phyloP scores from a whole-genome alignment of 2,329 filamentous ascomycete genomes.

The Neophaeococcomyces mojaviensis region DNA sequence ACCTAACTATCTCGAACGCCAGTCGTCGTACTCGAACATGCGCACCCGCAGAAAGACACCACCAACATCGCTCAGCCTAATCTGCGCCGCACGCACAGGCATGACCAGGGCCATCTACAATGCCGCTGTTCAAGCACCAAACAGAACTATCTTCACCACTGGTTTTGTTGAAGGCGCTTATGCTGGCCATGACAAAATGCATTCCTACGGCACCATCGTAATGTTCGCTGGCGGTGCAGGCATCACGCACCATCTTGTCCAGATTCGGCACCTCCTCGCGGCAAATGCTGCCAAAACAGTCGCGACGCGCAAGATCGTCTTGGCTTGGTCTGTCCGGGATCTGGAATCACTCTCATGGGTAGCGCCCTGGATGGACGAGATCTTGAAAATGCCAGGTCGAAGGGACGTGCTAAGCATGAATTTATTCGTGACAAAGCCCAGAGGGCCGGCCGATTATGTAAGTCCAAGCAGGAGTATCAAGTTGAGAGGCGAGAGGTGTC shows the following conservation, averaged over 20 bases:
- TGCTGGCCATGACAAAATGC: constrained; percentile 50
- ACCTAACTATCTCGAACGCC: constrained; percentile 15
- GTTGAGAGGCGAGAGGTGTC: constrained; percentile 55
- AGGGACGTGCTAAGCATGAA: constrained; percentile 53
- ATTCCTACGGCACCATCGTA: constrained; percentile 57
- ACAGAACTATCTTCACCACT: constrained; percentile 42
- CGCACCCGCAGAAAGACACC: constrained; percentile 29
- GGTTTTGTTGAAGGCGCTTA: constrained; percentile 60
- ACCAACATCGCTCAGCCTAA: constrained; percentile 44
- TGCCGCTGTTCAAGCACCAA: constrained; percentile 43
- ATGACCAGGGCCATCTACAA: constrained; percentile 57
- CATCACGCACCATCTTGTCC: constrained; percentile 58
- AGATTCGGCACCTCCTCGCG: constrained; percentile 51
- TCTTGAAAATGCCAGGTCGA: constrained; percentile 52
- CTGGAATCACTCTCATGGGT: constrained; percentile 57
- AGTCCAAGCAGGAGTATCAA: constrained; percentile 51
- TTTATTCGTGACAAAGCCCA: constrained; percentile 57
- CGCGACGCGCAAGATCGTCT: constrained; percentile 51
- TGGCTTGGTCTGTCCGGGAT: constrained; percentile 56
- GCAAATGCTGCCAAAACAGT: constrained; percentile 46
- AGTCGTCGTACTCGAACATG: constrained; percentile 18
- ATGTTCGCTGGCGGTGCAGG: constrained; percentile 60
- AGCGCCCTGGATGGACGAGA: constrained; percentile 58
- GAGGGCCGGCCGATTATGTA: constrained; percentile 46
- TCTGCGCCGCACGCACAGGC: constrained; percentile 55